These are phyloP conservation scores for Cantharellus anzutake DNA, from an alignment of 768 basidiomycete genomes.

Conservation along the genomic window DNA sequence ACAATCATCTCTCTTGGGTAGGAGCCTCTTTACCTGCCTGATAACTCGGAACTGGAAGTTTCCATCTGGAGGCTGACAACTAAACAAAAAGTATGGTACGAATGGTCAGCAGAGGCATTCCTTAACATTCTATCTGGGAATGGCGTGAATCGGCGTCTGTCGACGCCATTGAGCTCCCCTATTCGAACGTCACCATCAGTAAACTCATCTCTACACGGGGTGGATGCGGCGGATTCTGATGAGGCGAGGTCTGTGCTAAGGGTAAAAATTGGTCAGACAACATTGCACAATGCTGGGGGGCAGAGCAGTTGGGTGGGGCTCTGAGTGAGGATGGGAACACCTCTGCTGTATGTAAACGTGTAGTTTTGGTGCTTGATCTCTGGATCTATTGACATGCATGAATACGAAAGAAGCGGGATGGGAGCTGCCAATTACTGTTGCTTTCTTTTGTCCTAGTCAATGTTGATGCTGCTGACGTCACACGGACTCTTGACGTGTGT, in stretches of 20 bases:
- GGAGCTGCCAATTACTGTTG: too few species aligned
- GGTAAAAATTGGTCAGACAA: constrained; percentile 87
- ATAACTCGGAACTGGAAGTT: constrained; percentile 79
- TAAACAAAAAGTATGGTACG: constrained; percentile 88
- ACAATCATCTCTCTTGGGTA: constrained; percentile 15
- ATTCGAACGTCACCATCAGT: not conserved
- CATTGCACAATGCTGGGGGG: constrained; percentile 79
- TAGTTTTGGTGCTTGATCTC: too few species aligned
- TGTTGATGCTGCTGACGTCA: too few species aligned
- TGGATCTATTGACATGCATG: too few species aligned
- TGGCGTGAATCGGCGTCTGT: not conserved
- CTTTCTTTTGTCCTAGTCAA: too few species aligned
- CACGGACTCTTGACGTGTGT: too few species aligned
- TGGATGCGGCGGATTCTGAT: constrained; percentile 11
- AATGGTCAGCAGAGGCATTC: constrained; percentile 94
- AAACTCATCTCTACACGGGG: constrained; percentile 59
- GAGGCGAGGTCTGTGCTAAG: constrained; percentile 9
- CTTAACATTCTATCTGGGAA: constrained; percentile 16
- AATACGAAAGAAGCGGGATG: too few species aligned
- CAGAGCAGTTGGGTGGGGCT: constrained; percentile 88
- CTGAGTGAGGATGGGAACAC: constrained; percentile 12
- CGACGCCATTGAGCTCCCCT: not conserved
- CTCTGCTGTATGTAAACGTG: too few species aligned
- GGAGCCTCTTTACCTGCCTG: constrained; percentile 89
- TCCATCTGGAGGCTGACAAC: constrained; percentile 89